Conservation (phyloP, 371 early-diverging fungal species). For the Umbelopsis sp. region DNA sequence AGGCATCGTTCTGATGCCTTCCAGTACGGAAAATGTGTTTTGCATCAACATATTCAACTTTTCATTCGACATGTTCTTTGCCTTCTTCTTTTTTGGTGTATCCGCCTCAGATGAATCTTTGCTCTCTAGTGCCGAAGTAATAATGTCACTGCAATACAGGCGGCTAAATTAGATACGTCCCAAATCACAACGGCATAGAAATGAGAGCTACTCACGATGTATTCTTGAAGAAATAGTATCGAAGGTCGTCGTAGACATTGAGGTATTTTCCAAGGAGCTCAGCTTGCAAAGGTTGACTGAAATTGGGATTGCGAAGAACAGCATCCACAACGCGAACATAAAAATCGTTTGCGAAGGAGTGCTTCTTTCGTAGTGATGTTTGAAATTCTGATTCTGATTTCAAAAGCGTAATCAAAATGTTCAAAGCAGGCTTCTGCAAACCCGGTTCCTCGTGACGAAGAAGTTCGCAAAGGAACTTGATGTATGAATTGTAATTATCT, state of each 20-base stretch:
- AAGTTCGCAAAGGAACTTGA: constrained; percentile 49
- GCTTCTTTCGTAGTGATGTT: constrained; percentile 32
- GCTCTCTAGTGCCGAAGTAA: constrained; percentile 30
- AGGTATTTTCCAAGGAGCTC: constrained; percentile 72
- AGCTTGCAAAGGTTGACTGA: constrained; percentile 61
- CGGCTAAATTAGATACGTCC: neutral
- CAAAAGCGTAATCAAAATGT: constrained; percentile 65
- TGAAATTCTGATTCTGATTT: constrained; percentile 62
- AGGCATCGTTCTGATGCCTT: constrained; percentile 62
- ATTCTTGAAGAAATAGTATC: constrained; percentile 78
- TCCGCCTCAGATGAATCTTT: constrained; percentile 19
- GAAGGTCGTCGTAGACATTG: constrained; percentile 81
- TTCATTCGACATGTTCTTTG: constrained; percentile 18
- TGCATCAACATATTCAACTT: constrained; percentile 42
- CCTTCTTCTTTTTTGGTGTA: constrained; percentile 33
- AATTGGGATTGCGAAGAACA: constrained; percentile 55
- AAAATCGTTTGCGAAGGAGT: constrained; percentile 57
- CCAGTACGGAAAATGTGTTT: constrained; percentile 59
- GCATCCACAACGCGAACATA: constrained; percentile 58
- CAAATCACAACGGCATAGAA: neutral
- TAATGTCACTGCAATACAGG: constrained; percentile 31
- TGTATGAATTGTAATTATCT: constrained; percentile 67
- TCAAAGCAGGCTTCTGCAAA: constrained; percentile 75
- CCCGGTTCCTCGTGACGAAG: constrained; percentile 70
- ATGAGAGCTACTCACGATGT: constrained; percentile 52